phyloP scores from a whole-genome alignment of 768 basidiomycete species.

The Amanita pallidorosea region DNA sequence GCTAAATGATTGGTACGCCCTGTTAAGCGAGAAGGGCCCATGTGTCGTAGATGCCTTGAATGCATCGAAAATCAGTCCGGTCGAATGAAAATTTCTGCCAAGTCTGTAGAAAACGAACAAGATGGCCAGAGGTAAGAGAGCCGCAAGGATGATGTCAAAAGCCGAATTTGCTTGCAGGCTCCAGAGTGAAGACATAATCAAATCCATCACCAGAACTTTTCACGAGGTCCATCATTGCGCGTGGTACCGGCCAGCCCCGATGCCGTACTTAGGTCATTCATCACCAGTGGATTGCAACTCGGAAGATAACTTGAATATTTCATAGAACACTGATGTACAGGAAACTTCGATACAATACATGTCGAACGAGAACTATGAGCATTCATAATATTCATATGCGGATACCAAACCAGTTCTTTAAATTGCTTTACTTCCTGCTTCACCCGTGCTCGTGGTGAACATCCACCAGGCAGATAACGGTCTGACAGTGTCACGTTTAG shows the following conservation, averaged over 20 bases:
- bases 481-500: not conserved
- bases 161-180: not conserved
- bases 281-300: too few species aligned
- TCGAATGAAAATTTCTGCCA: constrained; percentile 15
- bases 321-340: too few species aligned
- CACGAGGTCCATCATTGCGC: too few species aligned
- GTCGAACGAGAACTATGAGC: too few species aligned
- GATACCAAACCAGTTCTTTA: too few species aligned
- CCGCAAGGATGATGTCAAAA: constrained; percentile 28
- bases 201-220: not conserved
- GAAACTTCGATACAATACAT: too few species aligned
- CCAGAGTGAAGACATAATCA: not conserved
- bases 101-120: constrained; percentile 20
- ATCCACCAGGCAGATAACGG: constrained; percentile 2
- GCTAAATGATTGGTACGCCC: constrained; percentile 32
- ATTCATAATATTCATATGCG: too few species aligned
- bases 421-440: too few species aligned
- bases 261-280: too few species aligned
- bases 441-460: too few species aligned
- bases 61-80: constrained; percentile 19
- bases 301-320: too few species aligned
- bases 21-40: constrained; percentile 32
- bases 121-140: constrained; percentile 26
- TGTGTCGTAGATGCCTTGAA: constrained; percentile 9
- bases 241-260: too few species aligned